Evolutionary conservation across 1,284 basidiomycete species (phyloP).

Genomic region (Apiotrichum mycotoxinovorans): DNA sequence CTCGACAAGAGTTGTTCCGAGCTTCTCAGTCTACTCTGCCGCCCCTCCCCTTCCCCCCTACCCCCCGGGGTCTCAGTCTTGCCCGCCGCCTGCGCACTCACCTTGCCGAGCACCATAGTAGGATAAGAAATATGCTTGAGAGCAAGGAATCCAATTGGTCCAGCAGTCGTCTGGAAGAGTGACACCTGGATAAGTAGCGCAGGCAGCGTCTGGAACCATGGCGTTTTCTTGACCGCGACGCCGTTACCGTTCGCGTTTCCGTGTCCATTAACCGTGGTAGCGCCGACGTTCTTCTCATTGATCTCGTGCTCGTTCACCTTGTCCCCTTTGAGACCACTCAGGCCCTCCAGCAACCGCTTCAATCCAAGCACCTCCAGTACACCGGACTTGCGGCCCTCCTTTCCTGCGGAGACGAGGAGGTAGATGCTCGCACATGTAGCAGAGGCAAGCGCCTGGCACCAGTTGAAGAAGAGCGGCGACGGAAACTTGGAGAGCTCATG

Average conservation of each 20-base stretch:
- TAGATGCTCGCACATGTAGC: constrained; percentile 75
- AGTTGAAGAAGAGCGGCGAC: constrained; percentile 82
- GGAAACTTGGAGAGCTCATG: constrained; percentile 61
- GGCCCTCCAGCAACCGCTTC: constrained; percentile 15
- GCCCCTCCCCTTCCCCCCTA: too few relatives aligned
- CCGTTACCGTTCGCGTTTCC: neutral
- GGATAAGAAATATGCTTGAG: constrained; percentile 96
- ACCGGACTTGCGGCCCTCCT: constrained; percentile 13
- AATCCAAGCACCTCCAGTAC: constrained; percentile 27
- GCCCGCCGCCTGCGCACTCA: constrained; percentile 16
- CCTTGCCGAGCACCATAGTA: constrained; percentile 94
- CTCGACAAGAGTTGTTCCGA: too few relatives aligned
- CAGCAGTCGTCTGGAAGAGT: constrained; percentile 81
- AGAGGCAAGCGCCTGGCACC: constrained; percentile 77
- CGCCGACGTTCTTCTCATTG: constrained; percentile 32
- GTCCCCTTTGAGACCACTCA: neutral
- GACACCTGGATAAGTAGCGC: constrained; percentile 74
- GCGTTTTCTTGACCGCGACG: neutral
- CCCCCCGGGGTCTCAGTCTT: too few relatives aligned
- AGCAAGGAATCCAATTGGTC: constrained; percentile 91
- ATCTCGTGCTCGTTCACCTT: constrained; percentile 5
- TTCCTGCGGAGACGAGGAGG: constrained; percentile 56
- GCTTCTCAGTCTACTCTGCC: too few relatives aligned
- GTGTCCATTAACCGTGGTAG: neutral
- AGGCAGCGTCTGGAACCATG: constrained; percentile 31